A percentile compares a stretch with the other conserved stretches of the same genome.
Conservation (phyloP, 495 filamentous ascomycete species). For the Xylaria intraflava region DNA sequence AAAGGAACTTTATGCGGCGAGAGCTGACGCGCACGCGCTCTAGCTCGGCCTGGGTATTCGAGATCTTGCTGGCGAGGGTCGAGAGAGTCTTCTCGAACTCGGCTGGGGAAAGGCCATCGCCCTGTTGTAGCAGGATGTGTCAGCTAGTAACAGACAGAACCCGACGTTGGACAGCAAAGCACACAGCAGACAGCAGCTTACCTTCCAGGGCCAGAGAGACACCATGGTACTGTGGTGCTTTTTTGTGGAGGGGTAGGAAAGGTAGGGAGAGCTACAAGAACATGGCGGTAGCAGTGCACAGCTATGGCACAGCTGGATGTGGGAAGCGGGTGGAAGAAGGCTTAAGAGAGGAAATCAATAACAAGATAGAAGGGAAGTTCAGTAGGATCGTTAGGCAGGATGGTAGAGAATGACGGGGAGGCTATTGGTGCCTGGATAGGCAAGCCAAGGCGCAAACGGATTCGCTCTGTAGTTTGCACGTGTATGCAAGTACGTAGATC, state of each 20-base stretch:
- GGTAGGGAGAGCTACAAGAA: conserved; percentile 13
- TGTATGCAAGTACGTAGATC: too few relatives aligned
- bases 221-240: conserved; percentile 52
- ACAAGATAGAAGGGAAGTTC: too few relatives aligned
- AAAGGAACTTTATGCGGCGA: conserved; percentile 75
- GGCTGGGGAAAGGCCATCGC: conserved; percentile 77
- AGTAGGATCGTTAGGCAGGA: too few relatives aligned
- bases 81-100: conserved; percentile 88
- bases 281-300: conserved; percentile 13
- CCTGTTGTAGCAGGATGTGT: conserved; percentile 38
- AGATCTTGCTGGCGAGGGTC: conserved; percentile 72
- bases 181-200: conserved; percentile 26
- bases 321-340: neutral
- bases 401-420: too few relatives aligned
- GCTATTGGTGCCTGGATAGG: too few relatives aligned
- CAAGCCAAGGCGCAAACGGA: too few relatives aligned
- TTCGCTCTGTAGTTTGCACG: too few relatives aligned
- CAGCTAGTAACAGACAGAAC: neutral
- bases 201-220: conserved; percentile 76
- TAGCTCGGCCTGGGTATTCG: conserved; percentile 60
- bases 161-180: neutral
- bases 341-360: too few relatives aligned
- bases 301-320: neutral
- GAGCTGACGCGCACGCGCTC: conserved; percentile 62
- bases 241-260: neutral